phyloP scores from a whole-genome alignment of 2,329 filamentous ascomycete genomes.

The Amauroascus niger region DNA sequence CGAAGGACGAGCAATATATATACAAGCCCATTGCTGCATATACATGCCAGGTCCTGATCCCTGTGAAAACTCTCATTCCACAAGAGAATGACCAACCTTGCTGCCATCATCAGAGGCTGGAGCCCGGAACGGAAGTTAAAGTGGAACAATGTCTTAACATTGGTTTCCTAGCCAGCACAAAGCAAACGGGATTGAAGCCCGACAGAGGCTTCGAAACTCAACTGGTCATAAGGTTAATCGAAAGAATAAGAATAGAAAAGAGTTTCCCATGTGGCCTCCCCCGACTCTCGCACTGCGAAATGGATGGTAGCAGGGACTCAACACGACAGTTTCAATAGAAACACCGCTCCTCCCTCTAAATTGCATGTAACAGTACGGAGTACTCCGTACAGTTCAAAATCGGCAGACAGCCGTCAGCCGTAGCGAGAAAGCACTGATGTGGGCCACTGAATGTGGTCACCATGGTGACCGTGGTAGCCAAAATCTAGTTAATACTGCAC shows the following conservation, averaged over 20 bases:
- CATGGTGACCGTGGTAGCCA: background rate
- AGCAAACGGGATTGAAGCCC: background rate
- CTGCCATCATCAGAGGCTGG: constrained; percentile 4
- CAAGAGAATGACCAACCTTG: background rate
- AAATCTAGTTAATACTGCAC: background rate
- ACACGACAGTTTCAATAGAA: background rate
- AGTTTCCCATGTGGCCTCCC: background rate
- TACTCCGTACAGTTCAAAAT: background rate
- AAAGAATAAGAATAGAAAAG: constrained; percentile 8
- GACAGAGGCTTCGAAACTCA: background rate
- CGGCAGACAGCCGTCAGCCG: background rate
- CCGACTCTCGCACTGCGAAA: background rate
- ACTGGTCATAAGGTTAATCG: background rate
- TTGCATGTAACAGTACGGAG: background rate
- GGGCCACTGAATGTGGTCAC: background rate
- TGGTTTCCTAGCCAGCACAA: background rate
- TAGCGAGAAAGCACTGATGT: background rate
- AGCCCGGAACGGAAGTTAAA: background rate
- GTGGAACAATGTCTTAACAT: constrained; percentile 12
- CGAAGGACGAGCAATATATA: constrained; percentile 7
- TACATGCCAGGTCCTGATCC: background rate
- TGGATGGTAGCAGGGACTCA: background rate
- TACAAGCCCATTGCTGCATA: background rate
- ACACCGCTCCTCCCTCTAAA: background rate
- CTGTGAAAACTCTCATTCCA: background rate